Evolutionary conservation across 2,329 filamentous ascomycete species (phyloP), one percentile per base, ranked within the genome.

Genomic region (Colletotrichum trifolii): DNA sequence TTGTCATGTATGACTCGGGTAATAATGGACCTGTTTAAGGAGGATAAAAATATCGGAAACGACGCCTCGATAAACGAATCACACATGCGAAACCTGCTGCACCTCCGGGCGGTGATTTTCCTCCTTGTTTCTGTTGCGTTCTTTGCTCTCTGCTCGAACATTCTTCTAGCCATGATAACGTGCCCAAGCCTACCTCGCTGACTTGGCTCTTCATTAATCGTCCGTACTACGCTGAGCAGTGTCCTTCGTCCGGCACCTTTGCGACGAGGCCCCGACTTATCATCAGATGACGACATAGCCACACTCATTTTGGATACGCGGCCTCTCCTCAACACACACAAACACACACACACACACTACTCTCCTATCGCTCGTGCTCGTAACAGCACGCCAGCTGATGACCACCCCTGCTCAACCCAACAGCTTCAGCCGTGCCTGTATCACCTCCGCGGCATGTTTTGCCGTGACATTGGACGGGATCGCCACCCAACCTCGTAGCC

Each of bases 381-480:
- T 10, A 8, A 17, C 15, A n/a, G 43, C 15, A 7, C 25, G 43
- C 43, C 43, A 46, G 15, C 43, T 33, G 13, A 4, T 1, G 8
- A 25, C 12, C 33, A 25, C 11, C 34, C 35, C 42, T 50, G 45
- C 57, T 25, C 61, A 50, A 12, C 39, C 25, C 38, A 6, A 46
- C 45, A 49, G 25, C 35, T 34, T 52, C 38, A 17, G 11, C 33
- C 17, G 50, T 45, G 45, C 55, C 40, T 50, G 62, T 55, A 55
- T 50, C 62, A 65, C 17, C 45, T 49, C 17, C 35, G 50, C 62
- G 46, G 57, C 57, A 61, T 36, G 38, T 42, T 46, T 55, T 65
- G 62, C 62, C 62, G 62, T 54, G 40, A 39, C 9, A 43, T 35
- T 42, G 50, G 15, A 40, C 7, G 17, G 17, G 17, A 39, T 45